phyloP scores from a whole-genome alignment of 345 rosid species.

The Schrenkiella parvula region DNA sequence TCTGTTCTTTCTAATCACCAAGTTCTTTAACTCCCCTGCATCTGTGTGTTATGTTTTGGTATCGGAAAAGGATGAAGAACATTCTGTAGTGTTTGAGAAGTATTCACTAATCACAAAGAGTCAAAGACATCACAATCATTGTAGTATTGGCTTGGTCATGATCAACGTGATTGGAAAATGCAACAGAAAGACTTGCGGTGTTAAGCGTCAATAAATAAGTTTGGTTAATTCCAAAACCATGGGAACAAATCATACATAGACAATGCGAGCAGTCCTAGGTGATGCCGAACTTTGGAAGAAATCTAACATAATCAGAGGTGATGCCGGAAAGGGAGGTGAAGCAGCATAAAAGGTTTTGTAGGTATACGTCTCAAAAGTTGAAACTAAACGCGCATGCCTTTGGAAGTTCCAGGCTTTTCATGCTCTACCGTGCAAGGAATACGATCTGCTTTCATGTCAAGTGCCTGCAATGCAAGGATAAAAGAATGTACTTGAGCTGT shows the following conservation, averaged over 20 bases:
- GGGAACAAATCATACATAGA: constrained; percentile 5
- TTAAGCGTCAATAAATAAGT: not conserved
- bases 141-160: not conserved
- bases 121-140: not conserved
- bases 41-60: constrained; percentile 1
- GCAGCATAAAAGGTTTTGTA: constrained; percentile 8
- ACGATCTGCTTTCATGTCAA: constrained; percentile 10
- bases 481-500: not conserved
- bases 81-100: not conserved
- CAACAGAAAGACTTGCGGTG: not conserved
- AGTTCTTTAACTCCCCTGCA: not conserved
- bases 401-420: constrained; percentile 20
- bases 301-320: not conserved
- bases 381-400: not conserved
- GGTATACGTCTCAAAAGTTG: constrained; percentile 4
- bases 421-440: constrained; percentile 12
- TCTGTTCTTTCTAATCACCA: not conserved
- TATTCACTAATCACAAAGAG: not conserved
- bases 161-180: not conserved
- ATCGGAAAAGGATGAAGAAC: not conserved
- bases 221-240: not conserved
- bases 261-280: not conserved
- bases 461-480: constrained; percentile 25
- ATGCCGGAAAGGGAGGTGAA: not conserved
- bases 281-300: not conserved